Evolutionary conservation across 768 basidiomycete genomes (phyloP).

Genomic region (Lanmaoa pseudosensibilis): DNA sequence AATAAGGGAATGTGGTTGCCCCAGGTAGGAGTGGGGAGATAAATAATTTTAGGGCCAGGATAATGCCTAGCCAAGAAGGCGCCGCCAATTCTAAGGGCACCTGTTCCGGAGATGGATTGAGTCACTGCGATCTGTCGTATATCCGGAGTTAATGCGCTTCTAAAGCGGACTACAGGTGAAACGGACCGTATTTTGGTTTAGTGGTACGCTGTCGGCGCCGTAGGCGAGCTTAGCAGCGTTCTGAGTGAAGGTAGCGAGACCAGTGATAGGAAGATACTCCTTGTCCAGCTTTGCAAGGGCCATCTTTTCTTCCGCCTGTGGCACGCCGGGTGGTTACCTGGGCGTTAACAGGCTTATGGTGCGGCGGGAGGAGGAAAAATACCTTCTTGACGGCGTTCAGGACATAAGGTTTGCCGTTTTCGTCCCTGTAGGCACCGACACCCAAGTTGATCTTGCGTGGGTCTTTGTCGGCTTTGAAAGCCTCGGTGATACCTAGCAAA

Average conservation of each 20-base stretch:
- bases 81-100: slow-evolving; percentile 93
- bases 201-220: slow-evolving; percentile 72
- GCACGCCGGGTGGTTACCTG: not conserved
- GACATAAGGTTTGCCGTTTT: slow-evolving; percentile 92
- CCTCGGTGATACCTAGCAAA: slow-evolving; percentile 80
- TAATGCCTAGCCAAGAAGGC: slow-evolving; percentile 90
- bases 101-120: slow-evolving; percentile 97
- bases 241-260: slow-evolving; percentile 81
- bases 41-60: slow-evolving; percentile 82
- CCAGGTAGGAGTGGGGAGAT: slow-evolving; percentile 94
- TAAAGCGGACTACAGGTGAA: not conserved
- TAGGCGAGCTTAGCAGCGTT: slow-evolving; percentile 90
- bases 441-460: slow-evolving; percentile 96
- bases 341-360: not conserved
- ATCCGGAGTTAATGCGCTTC: not conserved
- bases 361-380: not conserved
- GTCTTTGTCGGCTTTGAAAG: slow-evolving; percentile 94
- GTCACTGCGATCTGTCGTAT: slow-evolving; percentile 71
- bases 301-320: slow-evolving; percentile 76
- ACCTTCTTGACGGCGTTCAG: slow-evolving; percentile 88
- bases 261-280: slow-evolving; percentile 96
- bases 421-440: slow-evolving; percentile 95
- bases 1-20: slow-evolving; percentile 95
- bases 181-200: slow-evolving; percentile 73
- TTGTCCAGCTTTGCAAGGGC: slow-evolving; percentile 73